A percentile compares a stretch with the other conserved stretches of the same genome.
phyloP scores from a whole-genome alignment of 73 alveolate genomes.

The Tetrahymena malaccensis region DNA sequence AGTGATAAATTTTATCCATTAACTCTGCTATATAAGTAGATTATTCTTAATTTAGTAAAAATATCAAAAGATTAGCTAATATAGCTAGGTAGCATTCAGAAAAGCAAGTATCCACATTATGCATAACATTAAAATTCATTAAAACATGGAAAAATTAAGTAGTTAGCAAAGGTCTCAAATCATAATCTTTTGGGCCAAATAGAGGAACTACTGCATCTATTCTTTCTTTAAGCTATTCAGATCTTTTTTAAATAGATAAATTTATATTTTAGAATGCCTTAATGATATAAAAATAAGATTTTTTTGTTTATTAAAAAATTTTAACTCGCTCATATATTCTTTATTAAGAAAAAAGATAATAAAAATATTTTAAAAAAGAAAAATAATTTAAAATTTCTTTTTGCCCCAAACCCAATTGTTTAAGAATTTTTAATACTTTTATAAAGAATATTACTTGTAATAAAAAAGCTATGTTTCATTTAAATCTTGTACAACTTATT shows the following conservation, averaged over 20 bases:
- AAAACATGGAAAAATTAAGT: background rate
- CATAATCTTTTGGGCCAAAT: background rate
- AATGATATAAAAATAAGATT: too few relatives aligned
- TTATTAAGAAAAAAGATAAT: too few relatives aligned
- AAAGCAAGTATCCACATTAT: slow-evolving; percentile 20
- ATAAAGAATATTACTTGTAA: background rate
- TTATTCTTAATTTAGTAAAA: background rate
- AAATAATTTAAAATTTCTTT: too few relatives aligned
- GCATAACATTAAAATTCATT: background rate
- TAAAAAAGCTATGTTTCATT: background rate
- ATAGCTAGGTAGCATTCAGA: background rate
- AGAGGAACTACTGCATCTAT: background rate
- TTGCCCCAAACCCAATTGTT: too few relatives aligned
- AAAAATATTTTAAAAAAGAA: too few relatives aligned
- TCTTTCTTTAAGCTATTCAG: background rate
- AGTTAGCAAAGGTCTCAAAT: background rate
- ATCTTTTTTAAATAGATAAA: background rate
- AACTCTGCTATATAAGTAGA: background rate
- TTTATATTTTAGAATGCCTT: too few relatives aligned
- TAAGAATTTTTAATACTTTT: too few relatives aligned
- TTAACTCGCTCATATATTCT: too few relatives aligned
- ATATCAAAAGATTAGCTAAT: background rate
- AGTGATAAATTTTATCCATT: background rate
- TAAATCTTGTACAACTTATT: background rate
- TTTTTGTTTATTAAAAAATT: too few relatives aligned